Evolutionary conservation across 257 asterid genomes (phyloP), one percentile per base, ranked within the genome.

Genomic region (Fraxinus americana): DNA sequence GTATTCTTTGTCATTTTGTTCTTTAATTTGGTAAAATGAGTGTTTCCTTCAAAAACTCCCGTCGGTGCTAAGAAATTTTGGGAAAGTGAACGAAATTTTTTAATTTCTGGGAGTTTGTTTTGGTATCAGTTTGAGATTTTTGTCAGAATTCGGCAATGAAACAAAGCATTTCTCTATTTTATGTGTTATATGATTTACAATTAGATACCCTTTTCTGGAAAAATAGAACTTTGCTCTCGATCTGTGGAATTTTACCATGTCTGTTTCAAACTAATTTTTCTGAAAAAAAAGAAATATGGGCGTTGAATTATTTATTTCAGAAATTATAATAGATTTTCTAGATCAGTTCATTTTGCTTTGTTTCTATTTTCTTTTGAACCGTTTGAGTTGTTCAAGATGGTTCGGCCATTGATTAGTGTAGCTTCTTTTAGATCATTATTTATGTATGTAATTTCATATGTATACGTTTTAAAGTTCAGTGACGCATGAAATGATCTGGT

Each of bases 181-280:
- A 23, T 78, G 23, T 5, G 25, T 19, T 17, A 17, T 19, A 19
- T 48, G 57, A 38, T 43, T 71, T 79, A 30, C 43, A 68, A 67
- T 68, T 61, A 17, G 65, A 73, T 72, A 69, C 38, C 38, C 23
- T 54, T 38, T 54, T 75, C 77, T 67, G 39, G 13, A 19, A 59
- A 69, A 23, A 30, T 27, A 52, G 67, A 75, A 79, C 71, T 79
- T 35, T 78, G 83, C 67, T 73, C 73, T 74, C 50, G 91, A 88
- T 91, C 89, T 79, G 88, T 82, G 87, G 82, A 54, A 77, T 48
- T 34, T 52, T 76, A 63, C 76, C 82, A 48, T 77, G 85, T 72
- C 68, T 78, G 67, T 75, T 29, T 52, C 71, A 63, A 23, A 8
- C 70, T 71, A 21, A 29, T 57, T 45, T 65, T 50, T 78, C 71